These are phyloP conservation scores for Podospora anserina DNA, from an alignment of 495 filamentous ascomycete genomes.

Conservation along the genomic window DNA sequence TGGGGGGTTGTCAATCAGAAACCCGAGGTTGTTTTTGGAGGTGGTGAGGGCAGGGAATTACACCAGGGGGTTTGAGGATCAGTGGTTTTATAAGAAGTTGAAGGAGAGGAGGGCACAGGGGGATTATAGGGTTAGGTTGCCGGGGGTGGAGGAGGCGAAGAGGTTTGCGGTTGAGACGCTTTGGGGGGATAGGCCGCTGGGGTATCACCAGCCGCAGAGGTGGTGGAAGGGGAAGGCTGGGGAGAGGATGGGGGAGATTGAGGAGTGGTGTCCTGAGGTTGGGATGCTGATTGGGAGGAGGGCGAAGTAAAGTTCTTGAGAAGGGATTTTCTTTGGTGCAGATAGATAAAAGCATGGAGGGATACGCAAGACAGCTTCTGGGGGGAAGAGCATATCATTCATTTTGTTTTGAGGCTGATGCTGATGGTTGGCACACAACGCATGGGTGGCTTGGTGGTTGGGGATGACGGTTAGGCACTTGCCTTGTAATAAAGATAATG, in stretches of 20 bases:
- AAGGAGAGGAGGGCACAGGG: neutral
- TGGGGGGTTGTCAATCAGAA: slow-evolving; percentile 32
- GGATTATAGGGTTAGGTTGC: slow-evolving; percentile 3
- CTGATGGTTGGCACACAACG: no score
- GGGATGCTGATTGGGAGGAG: slow-evolving; percentile 16
- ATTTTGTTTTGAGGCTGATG: neutral
- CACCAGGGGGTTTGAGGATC: slow-evolving; percentile 28
- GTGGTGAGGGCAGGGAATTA: slow-evolving; percentile 26
- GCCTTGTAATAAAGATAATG: neutral
- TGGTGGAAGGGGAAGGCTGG: slow-evolving; percentile 8
- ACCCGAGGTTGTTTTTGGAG: slow-evolving; percentile 26
- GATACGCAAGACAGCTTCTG: neutral
- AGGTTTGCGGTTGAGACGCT: slow-evolving; percentile 22
- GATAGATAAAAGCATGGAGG: neutral
- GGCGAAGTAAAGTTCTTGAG: neutral
- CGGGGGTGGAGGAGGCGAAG: slow-evolving; percentile 4
- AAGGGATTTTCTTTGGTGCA: neutral
- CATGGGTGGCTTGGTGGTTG: no score
- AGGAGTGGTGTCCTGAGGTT: slow-evolving; percentile 24
- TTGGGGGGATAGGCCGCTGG: slow-evolving; percentile 14
- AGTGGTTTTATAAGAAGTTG: slow-evolving; percentile 26
- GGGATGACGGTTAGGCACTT: no score
- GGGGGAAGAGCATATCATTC: neutral
- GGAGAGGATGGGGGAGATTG: slow-evolving; percentile 15
- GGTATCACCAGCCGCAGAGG: slow-evolving; percentile 22